Percentiles rank a stretch among this genome's conserved stretches.
Evolutionary conservation across 1,284 basidiomycete genomes (phyloP).

Genomic region (Sutorius eximius): DNA sequence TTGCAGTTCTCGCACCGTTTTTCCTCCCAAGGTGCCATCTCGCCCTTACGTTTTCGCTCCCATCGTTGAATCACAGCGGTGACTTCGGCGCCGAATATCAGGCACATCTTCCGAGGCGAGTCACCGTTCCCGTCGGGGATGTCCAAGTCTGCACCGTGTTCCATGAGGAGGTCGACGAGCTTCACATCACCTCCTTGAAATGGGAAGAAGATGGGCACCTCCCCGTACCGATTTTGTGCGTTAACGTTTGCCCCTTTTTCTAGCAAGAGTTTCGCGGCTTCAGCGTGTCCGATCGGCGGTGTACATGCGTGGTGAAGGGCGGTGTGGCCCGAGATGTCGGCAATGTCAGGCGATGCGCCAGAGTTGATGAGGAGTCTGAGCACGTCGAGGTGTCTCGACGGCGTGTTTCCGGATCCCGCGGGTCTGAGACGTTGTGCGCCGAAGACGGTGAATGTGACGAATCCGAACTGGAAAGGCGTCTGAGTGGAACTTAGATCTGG

Average conservation of each 20-base stretch:
- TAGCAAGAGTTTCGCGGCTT: slow-evolving; percentile 42
- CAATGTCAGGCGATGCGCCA: slow-evolving; percentile 43
- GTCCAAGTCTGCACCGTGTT: slow-evolving; percentile 47
- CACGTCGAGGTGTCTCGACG: slow-evolving; percentile 36
- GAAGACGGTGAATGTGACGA: slow-evolving; percentile 42
- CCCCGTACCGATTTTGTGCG: slow-evolving; percentile 48
- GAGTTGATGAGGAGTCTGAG: slow-evolving; percentile 44
- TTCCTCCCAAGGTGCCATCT: slow-evolving; percentile 41
- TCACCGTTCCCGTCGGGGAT: slow-evolving; percentile 48
- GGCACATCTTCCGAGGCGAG: slow-evolving; percentile 34
- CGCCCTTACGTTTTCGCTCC: slow-evolving; percentile 47
- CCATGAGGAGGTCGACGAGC: slow-evolving; percentile 48
- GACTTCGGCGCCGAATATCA: slow-evolving; percentile 44
- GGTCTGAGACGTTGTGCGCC: slow-evolving; percentile 43
- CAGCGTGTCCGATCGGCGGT: slow-evolving; percentile 24
- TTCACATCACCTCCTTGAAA: slow-evolving; percentile 38
- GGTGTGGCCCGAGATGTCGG: slow-evolving; percentile 50
- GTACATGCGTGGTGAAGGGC: slow-evolving; percentile 49
- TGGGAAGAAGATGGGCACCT: slow-evolving; percentile 41
- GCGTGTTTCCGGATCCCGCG: neutral
- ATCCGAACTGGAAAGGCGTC: slow-evolving; percentile 49
- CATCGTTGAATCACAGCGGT: slow-evolving; percentile 49
- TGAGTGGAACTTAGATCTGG: slow-evolving; percentile 46
- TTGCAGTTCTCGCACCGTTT: slow-evolving; percentile 43
- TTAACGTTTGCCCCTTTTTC: slow-evolving; percentile 46